phyloP scores from a whole-genome alignment of 1,139 yeast species.

The Lodderomyces orthopsilosis region DNA sequence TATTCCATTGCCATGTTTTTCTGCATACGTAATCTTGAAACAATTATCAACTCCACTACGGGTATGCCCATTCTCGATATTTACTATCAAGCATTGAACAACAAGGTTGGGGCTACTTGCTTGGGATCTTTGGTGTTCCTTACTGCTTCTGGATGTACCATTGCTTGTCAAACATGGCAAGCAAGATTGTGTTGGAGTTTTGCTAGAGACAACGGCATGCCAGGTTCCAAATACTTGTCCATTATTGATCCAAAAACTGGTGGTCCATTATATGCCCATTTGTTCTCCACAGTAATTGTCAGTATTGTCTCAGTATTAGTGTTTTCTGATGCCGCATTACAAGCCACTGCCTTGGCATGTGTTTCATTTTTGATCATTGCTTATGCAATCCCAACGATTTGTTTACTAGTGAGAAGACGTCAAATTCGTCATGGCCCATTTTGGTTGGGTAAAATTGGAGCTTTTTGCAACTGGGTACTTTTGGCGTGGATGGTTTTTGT shows the following conservation, averaged over 20 bases:
- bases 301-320: constrained; percentile 42
- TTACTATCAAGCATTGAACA: constrained; percentile 34
- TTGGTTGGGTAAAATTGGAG: constrained; percentile 58
- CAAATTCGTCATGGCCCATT: constrained; percentile 66
- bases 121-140: constrained; percentile 34
- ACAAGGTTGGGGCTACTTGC: constrained; percentile 38
- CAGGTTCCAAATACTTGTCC: constrained; percentile 40
- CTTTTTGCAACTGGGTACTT: constrained; percentile 52
- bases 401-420: constrained; percentile 58
- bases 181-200: constrained; percentile 79
- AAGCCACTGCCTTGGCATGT: constrained; percentile 46
- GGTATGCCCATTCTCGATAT: constrained; percentile 46
- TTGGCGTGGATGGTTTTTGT: constrained; percentile 61
- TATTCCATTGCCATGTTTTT: constrained; percentile 45
- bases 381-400: constrained; percentile 42
- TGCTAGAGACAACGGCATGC: constrained; percentile 62
- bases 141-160: constrained; percentile 42
- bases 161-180: constrained; percentile 46
- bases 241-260: constrained; percentile 42
- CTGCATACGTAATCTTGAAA: constrained; percentile 33
- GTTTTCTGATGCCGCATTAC: constrained; percentile 40
- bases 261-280: constrained; percentile 45
- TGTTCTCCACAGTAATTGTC: constrained; percentile 41
- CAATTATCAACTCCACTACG: constrained; percentile 25
- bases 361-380: constrained; percentile 43